Evolutionary conservation across 768 basidiomycete genomes (phyloP), one percentile per base, ranked within the genome.

Genomic region (Sarcodon aspratus): DNA sequence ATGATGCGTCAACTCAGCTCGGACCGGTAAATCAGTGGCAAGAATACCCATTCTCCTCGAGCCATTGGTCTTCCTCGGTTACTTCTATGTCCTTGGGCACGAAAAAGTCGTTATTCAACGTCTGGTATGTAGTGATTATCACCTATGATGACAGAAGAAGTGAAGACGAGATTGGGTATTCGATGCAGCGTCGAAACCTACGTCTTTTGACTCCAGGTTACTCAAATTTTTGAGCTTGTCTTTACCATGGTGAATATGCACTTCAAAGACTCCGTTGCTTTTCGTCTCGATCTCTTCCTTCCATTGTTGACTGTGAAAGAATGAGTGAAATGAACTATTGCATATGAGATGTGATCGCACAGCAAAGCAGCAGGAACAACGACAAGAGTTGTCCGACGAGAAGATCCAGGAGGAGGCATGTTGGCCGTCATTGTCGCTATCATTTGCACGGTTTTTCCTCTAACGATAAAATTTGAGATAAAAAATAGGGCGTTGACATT

Each of bases 401-500:
- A 69, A 62, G 76, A 74, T 31, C 75, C 66, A 0, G 60, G 55
- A 0, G 59, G 58, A 0, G 85, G 79, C 56, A 70, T 70, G 55
- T 88, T 85, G 58, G 71, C 71, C 15, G 73, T 76, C 78, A 90
- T 87, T 0, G 79, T 77, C 3, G 86, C 86, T 44, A 90, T 86
- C 77, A 83, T 82, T 59, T 86, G 83, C 1, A 86, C 78, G 7
- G 83, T 85, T 65, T 86, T 84, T 3, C 79, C 77, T 75, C 45
- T 17, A 9, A 50, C 31, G 12, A 52, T 18, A n/a, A 48, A 17
- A 11, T 12, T 18, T 51, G 48, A 45, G 50, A 52, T 18, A 12
- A 45, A 18, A 12, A 21, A 35, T 21, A 7, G 44, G 12, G 31
- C 6, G 6, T 40, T 15, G 13, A 48, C 33, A 31, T 9, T 11